Percentiles rank a stretch among this genome's conserved stretches.
phyloP scores from a whole-genome alignment of 2,329 filamentous ascomycete species.

The Epichloe amarillans region DNA sequence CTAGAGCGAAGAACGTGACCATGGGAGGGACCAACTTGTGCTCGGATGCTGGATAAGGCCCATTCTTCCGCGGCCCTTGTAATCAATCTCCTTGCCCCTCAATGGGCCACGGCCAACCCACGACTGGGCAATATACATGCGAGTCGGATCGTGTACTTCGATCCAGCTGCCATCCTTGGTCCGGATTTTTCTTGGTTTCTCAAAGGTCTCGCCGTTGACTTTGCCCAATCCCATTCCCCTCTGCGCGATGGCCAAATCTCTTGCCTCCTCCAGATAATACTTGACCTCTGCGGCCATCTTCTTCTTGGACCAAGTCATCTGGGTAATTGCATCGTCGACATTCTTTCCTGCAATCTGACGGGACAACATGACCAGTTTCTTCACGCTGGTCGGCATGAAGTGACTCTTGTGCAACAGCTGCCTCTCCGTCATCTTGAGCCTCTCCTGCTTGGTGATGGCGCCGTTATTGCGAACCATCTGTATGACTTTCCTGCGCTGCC shows the following conservation, averaged over 20 bases:
- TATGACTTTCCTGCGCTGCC: slow-evolving; percentile 75
- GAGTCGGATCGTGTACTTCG: slow-evolving; percentile 58
- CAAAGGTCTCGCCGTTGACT: slow-evolving; percentile 25
- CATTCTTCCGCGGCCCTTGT: slow-evolving; percentile 62
- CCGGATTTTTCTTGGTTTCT: slow-evolving; percentile 40
- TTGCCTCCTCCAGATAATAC: slow-evolving; percentile 67
- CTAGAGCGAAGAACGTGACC: not conserved
- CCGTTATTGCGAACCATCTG: slow-evolving; percentile 53
- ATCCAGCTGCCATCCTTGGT: slow-evolving; percentile 64
- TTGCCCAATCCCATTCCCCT: slow-evolving; percentile 70
- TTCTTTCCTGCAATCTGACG: slow-evolving; percentile 86
- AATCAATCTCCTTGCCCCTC: slow-evolving; percentile 45
- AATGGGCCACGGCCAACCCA: slow-evolving; percentile 75
- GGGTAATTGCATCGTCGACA: slow-evolving; percentile 82
- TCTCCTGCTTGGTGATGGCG: slow-evolving; percentile 41
- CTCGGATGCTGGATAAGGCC: slow-evolving; percentile 56
- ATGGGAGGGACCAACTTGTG: slow-evolving; percentile 49
- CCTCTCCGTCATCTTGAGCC: slow-evolving; percentile 52
- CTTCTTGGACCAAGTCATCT: slow-evolving; percentile 95
- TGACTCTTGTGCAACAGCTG: slow-evolving; percentile 47
- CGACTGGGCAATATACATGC: slow-evolving; percentile 80
- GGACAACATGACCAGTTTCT: slow-evolving; percentile 80
- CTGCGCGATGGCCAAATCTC: slow-evolving; percentile 65
- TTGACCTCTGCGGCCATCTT: slow-evolving; percentile 71
- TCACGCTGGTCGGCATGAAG: slow-evolving; percentile 69